Evolutionary conservation across 805 yeast genomes (phyloP).

Genomic region (Priceomyces carsonii): DNA sequence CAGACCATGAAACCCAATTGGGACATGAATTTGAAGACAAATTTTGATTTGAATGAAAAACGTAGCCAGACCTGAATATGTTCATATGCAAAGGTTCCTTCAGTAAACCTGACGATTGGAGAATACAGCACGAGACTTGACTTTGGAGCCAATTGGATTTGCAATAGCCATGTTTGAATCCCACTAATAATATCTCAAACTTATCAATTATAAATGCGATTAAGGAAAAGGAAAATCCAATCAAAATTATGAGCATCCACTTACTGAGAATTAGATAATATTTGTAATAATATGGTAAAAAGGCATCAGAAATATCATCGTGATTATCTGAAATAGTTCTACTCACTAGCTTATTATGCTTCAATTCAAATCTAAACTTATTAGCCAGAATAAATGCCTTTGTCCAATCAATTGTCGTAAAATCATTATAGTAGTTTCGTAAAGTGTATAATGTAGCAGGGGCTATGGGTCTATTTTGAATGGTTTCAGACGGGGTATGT

Average conservation of each 20-base stretch:
- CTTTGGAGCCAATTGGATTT: slow-evolving; percentile 42
- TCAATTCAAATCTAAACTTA: slow-evolving; percentile 37
- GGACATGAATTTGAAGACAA: slow-evolving; percentile 23
- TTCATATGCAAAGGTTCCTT: slow-evolving; percentile 8
- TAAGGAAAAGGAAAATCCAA: slow-evolving; percentile 48
- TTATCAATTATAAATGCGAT: slow-evolving; percentile 51
- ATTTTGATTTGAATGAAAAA: slow-evolving; percentile 5
- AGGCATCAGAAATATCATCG: slow-evolving; percentile 4
- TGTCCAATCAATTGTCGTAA: slow-evolving; percentile 63
- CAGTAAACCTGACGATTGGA: background rate
- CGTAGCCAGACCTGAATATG: slow-evolving; percentile 22
- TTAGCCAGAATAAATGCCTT: slow-evolving; percentile 48
- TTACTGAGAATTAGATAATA: slow-evolving; percentile 42
- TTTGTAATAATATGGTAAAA: slow-evolving; percentile 22
- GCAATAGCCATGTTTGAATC: slow-evolving; percentile 55
- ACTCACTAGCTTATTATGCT: slow-evolving; percentile 27
- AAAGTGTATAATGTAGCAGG: slow-evolving; percentile 18
- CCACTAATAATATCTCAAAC: slow-evolving; percentile 48
- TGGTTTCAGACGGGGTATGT: slow-evolving; percentile 1
- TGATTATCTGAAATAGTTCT: slow-evolving; percentile 4
- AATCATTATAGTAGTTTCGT: slow-evolving; percentile 54
- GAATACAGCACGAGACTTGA: slow-evolving; percentile 43
- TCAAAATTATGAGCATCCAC: slow-evolving; percentile 50
- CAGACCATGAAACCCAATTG: slow-evolving; percentile 50
- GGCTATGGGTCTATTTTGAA: slow-evolving; percentile 5